Percentiles rank a stretch among this genome's conserved stretches.
Evolutionary conservation across 371 early-diverging fungal genomes (phyloP).

Genomic region (Mycotypha africana): DNA sequence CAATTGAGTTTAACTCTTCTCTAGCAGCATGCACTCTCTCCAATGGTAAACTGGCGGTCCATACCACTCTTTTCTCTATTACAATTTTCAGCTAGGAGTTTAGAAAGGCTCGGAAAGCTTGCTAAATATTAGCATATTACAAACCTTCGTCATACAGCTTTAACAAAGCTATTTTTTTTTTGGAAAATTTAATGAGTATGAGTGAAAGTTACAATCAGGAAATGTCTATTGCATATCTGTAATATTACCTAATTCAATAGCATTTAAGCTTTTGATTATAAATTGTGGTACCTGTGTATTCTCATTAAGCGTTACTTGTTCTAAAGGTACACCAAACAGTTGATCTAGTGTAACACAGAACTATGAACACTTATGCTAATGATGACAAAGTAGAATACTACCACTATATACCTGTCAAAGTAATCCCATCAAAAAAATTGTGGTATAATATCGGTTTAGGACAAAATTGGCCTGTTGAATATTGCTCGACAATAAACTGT

Average conservation of each 20-base stretch:
- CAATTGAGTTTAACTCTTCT: conserved; percentile 60
- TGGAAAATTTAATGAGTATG: too few relatives aligned
- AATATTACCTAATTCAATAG: conserved; percentile 29
- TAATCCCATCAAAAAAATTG: conserved; percentile 46
- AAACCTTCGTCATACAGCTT: conserved; percentile 26
- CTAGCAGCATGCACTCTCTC: conserved; percentile 59
- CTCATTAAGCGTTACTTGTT: conserved; percentile 54
- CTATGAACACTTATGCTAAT: too few relatives aligned
- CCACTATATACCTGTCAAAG: too few relatives aligned
- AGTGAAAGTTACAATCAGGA: too few relatives aligned
- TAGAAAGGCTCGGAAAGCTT: too few relatives aligned
- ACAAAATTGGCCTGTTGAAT: conserved; percentile 61
- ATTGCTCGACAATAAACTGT: conserved; percentile 62
- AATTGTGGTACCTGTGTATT: conserved; percentile 54
- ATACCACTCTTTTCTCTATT: conserved; percentile 33
- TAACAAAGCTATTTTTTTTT: conserved; percentile 16
- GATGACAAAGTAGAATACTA: too few relatives aligned
- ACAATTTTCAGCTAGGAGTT: not conserved
- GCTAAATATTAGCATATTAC: too few relatives aligned
- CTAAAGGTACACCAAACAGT: conserved; percentile 69
- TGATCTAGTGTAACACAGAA: conserved; percentile 40
- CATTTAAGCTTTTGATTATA: conserved; percentile 43
- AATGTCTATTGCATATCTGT: too few relatives aligned
- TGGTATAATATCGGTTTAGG: conserved; percentile 60
- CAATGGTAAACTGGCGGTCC: conserved; percentile 57